Base-by-base conservation (phyloP, 345 rosid species). In the Populus euphratica region DNA sequence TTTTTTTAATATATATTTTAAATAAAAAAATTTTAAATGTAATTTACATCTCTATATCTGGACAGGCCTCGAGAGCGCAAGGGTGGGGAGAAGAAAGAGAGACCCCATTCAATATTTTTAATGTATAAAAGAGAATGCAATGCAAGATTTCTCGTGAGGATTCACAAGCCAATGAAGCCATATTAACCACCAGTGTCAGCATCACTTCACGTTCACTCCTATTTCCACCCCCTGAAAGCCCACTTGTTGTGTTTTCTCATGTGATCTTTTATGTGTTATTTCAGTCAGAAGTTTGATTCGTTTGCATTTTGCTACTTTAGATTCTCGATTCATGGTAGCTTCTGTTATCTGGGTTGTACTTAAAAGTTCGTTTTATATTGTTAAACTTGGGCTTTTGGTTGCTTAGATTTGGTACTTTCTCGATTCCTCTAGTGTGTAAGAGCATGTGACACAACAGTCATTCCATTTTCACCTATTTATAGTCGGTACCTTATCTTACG, bases 61-160 rank as follows among this genome's bases (percentile, higher is more conserved):
- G 5, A 33, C 36, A 33, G 36, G 33, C 33, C 33, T 31, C 33
- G 33, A 31, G 33, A 31, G 33, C 33, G 33, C 33, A 31, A 3
- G 33, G 33, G 33, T 31, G 33, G 3, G 3, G 33, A 33, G 36
- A 33, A 18, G 73, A 27, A 69, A 59, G 78, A 70, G 39, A 74
- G 73, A 18, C 47, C 33, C 20, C 73, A 20, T 17, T 79, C 59
- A 47, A 20, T n/a, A n/a, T 33, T 8, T 66, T 44, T 16, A 68
- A 66, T 69, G 43, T 67, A 74, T 72, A 70, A 54, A 73, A 69
- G 44, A 11, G 33, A 5, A 41, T 38, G 69, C 43, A 10, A 54
- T 76, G 80, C 80, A 35, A 73, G 83, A 68, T 74, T 83, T 87
- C 83, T 74, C 89, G 93, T 84, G 91, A 86, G 54, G 50, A 67